Conservation (phyloP, 2,329 filamentous ascomycete genomes). For the Diaporthe humulicola region DNA sequence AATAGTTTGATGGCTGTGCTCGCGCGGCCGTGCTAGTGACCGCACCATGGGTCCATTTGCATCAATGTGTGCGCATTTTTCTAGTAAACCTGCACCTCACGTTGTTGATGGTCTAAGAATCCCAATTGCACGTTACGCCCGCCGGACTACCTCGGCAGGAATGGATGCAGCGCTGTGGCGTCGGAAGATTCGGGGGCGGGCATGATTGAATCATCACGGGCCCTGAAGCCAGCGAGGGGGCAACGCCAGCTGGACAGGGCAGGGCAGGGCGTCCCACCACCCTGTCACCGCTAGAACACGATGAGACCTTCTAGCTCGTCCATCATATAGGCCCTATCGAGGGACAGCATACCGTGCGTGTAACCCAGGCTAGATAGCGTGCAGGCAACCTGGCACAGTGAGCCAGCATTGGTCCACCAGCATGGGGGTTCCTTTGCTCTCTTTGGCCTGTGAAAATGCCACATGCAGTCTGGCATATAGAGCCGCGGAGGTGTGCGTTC, state of each 20-base stretch:
- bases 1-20: conserved; percentile 26
- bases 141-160: conserved; percentile 7
- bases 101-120: not conserved
- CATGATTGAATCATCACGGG: conserved; percentile 16
- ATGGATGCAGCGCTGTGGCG: conserved; percentile 2
- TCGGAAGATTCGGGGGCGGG: conserved; percentile 19
- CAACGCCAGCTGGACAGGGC: conserved; percentile 9
- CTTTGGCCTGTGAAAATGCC: conserved; percentile 21
- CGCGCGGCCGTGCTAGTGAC: conserved; percentile 14
- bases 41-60: conserved; percentile 4
- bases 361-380: not conserved
- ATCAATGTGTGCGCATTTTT: not conserved
- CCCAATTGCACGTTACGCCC: not conserved
- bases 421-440: not conserved
- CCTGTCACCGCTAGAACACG: conserved; percentile 37
- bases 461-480: conserved; percentile 20
- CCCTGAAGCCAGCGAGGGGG: conserved; percentile 5
- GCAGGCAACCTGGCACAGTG: conserved; percentile 8
- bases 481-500: conserved; percentile 18
- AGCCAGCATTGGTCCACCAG: conserved; percentile 16
- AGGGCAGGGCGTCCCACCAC: conserved; percentile 7
- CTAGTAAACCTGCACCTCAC: not conserved
- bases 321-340: conserved; percentile 5
- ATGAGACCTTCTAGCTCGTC: conserved; percentile 38
- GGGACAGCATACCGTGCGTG: conserved; percentile 25